Conservation (phyloP, 805 yeast species). For the Candida multigemmis region DNA sequence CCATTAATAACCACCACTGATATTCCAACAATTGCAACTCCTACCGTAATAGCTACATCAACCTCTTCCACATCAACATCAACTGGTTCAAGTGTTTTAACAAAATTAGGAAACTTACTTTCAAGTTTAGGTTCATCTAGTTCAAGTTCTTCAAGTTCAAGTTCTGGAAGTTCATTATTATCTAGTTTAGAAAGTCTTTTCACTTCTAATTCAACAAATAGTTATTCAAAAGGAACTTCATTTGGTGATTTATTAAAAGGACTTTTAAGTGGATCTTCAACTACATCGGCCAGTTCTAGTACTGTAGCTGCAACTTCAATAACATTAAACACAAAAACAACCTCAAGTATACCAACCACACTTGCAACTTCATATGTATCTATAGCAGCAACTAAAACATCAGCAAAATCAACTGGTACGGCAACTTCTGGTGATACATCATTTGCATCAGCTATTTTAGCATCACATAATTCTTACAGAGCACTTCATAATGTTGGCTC, state of each 20-base stretch:
- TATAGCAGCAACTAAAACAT: constrained; percentile 2
- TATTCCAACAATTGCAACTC: constrained; percentile 1
- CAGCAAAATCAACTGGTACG: constrained; percentile 4
- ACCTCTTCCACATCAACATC: constrained; percentile 1
- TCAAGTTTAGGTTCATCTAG: no score
- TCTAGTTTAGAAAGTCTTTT: constrained; percentile 7
- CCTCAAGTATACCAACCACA: constrained; percentile 2
- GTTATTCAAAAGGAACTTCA: no score
- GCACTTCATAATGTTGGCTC: constrained; percentile 40
- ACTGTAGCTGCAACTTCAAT: constrained; percentile 14
- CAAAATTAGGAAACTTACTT: no score
- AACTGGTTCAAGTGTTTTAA: no score
- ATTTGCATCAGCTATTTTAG: constrained; percentile 40
- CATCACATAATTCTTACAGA: constrained; percentile 54
- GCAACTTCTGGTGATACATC: constrained; percentile 8
- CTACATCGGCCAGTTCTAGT: constrained; percentile 11
- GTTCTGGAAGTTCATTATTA: constrained; percentile 6
- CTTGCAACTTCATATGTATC: constrained; percentile 2
- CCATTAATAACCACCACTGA: constrained; percentile 1
- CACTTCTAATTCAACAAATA: no score
- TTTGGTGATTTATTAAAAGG: no score
- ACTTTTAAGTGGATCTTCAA: constrained; percentile 6
- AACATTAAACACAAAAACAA: no score
- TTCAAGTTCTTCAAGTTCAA: constrained; percentile 3
- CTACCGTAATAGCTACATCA: constrained; percentile 1